phyloP scores from a whole-genome alignment of 2,329 filamentous ascomycete species.

The Sclerotinia spermophila region DNA sequence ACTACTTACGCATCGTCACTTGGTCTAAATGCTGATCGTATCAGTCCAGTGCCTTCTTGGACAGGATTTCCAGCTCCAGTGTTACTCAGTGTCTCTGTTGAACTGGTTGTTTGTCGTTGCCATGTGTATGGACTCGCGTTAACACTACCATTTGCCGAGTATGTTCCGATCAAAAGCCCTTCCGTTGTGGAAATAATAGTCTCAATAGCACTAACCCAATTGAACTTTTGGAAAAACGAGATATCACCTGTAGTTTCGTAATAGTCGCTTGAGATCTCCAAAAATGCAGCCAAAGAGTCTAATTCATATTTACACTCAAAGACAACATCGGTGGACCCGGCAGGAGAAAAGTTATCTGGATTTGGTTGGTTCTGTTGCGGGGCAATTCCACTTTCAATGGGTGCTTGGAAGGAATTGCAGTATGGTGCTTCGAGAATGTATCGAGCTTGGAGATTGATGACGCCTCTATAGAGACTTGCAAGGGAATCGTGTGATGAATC shows the following conservation, averaged over 20 bases:
- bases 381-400: conserved; percentile 65
- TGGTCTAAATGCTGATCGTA: conserved; percentile 84
- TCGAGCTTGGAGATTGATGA: conserved; percentile 68
- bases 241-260: conserved; percentile 68
- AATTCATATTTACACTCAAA: conserved; percentile 98
- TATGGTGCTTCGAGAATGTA: conserved; percentile 70
- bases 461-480: conserved; percentile 64
- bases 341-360: conserved; percentile 60
- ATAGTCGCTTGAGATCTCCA: conserved; percentile 79
- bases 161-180: conserved; percentile 71
- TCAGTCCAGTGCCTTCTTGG: conserved; percentile 67
- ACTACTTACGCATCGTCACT: conserved; percentile 72
- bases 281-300: conserved; percentile 83
- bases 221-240: conserved; percentile 66
- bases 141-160: conserved; percentile 56
- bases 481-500: conserved; percentile 54
- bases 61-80: conserved; percentile 77
- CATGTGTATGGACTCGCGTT: conserved; percentile 68
- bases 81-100: conserved; percentile 79
- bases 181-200: conserved; percentile 66
- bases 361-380: conserved; percentile 57
- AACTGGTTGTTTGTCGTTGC: conserved; percentile 64
- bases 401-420: conserved; percentile 89
- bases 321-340: conserved; percentile 67
- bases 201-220: conserved; percentile 71